These are phyloP conservation scores for Hippophae rhamnoides DNA, from an alignment of 306 rosid species.

Conservation along the genomic window DNA sequence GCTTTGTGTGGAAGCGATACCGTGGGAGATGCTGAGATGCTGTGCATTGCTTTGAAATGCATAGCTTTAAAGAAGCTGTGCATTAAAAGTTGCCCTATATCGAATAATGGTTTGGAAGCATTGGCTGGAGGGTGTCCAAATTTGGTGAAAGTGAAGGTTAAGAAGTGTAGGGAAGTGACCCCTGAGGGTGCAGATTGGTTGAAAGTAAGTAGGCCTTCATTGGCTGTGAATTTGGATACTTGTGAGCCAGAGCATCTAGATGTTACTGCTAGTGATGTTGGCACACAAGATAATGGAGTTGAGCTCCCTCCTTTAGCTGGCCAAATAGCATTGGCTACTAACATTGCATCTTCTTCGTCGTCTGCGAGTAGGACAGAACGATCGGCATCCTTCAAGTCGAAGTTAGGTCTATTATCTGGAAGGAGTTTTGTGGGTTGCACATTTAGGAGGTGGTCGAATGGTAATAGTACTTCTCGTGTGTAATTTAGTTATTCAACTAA, in stretches of 20 bases:
- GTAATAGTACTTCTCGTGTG: slow-evolving; percentile 48
- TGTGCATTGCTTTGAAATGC: slow-evolving; percentile 82
- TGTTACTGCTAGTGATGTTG: slow-evolving; percentile 79
- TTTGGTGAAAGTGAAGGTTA: slow-evolving; percentile 93
- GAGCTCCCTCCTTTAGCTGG: slow-evolving; percentile 45
- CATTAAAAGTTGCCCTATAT: slow-evolving; percentile 85
- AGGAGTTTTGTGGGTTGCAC: slow-evolving; percentile 63
- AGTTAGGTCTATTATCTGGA: slow-evolving; percentile 65
- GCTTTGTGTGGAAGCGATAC: slow-evolving; percentile 92
- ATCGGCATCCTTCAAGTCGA: slow-evolving; percentile 58
- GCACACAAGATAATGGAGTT: slow-evolving; percentile 49
- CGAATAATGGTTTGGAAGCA: slow-evolving; percentile 72
- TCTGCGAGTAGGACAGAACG: slow-evolving; percentile 19
- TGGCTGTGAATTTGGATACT: slow-evolving; percentile 79
- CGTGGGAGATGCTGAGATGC: slow-evolving; percentile 80
- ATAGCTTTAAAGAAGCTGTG: slow-evolving; percentile 90
- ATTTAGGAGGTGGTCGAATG: slow-evolving; percentile 74
- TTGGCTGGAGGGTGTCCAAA: slow-evolving; percentile 83
- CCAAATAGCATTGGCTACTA: slow-evolving; percentile 22
- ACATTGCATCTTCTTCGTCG: slow-evolving; percentile 25
- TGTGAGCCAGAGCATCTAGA: slow-evolving; percentile 65
- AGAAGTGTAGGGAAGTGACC: slow-evolving; percentile 84
- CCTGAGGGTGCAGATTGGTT: slow-evolving; percentile 73
- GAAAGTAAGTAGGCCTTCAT: slow-evolving; percentile 47
- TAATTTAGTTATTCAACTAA: slow-evolving; percentile 1